Evolutionary conservation across 768 basidiomycete genomes (phyloP).

Genomic region (Lactarius trivialis): DNA sequence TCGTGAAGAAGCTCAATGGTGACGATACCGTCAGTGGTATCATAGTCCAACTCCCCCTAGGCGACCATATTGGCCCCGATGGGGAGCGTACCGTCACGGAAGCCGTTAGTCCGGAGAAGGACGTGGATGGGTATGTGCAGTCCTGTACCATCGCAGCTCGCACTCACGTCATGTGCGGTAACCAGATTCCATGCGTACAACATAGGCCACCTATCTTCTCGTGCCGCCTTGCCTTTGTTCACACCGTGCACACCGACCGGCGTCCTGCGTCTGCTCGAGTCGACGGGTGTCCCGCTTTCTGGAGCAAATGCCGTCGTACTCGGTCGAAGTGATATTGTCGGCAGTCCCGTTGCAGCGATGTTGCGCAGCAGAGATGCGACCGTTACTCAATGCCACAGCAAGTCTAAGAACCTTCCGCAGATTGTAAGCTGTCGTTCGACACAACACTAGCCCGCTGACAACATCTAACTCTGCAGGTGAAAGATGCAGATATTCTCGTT

Average conservation of each 20-base stretch:
- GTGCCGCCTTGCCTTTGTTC: constrained; percentile 85
- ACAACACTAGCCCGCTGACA: background rate
- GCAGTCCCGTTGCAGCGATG: constrained; percentile 89
- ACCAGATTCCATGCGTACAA: constrained; percentile 95
- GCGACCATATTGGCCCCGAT: constrained; percentile 69
- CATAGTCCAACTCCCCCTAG: constrained; percentile 92
- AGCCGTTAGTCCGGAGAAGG: constrained; percentile 88
- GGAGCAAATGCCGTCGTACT: constrained; percentile 88
- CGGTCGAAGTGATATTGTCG: constrained; percentile 96
- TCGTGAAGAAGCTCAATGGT: constrained; percentile 76
- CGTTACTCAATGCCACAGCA: constrained; percentile 95
- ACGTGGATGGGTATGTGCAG: constrained; percentile 80
- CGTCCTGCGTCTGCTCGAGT: constrained; percentile 83
- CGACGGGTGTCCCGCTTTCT: constrained; percentile 67
- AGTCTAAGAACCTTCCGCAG: constrained; percentile 71
- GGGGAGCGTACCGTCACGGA: constrained; percentile 92
- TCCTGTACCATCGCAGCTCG: background rate
- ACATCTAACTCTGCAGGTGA: constrained; percentile 44
- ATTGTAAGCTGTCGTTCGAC: constrained; percentile 46
- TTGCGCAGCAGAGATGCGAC: constrained; percentile 88
- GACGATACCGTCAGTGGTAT: constrained; percentile 82
- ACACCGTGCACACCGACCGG: constrained; percentile 94
- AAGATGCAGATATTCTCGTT: constrained; percentile 86
- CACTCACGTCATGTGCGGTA: background rate
- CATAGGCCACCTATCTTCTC: constrained; percentile 89